Evolutionary conservation across 345 rosid species (phyloP).

Genomic region (Citrus mangshanensis): DNA sequence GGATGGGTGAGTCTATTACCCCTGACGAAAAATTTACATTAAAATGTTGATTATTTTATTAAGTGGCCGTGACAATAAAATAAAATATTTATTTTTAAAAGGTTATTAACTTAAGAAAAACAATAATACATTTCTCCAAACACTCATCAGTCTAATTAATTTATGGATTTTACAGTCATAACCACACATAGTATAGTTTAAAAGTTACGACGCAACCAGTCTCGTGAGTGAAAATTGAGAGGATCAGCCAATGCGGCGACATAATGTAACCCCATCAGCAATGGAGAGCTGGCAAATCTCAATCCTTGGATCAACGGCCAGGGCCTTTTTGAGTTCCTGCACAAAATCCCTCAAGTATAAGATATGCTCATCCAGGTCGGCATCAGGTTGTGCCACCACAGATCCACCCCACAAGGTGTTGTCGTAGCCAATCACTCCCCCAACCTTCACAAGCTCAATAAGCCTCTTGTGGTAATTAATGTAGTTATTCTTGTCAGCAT

Average conservation of each 20-base stretch:
- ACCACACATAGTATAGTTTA: no score
- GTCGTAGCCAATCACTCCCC: constrained; percentile 70
- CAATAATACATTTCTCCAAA: no score
- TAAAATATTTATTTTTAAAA: no score
- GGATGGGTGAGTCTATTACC: no score
- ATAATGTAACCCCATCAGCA: constrained; percentile 92
- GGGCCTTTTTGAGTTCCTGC: constrained; percentile 83
- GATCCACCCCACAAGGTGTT: constrained; percentile 86
- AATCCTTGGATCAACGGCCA: constrained; percentile 89
- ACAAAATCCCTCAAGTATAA: constrained; percentile 74
- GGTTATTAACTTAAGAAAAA: no score
- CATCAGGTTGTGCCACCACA: constrained; percentile 54
- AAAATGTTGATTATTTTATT: no score
- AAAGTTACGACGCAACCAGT: no score
- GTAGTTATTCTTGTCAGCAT: constrained; percentile 46
- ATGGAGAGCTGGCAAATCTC: constrained; percentile 95
- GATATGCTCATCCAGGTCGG: constrained; percentile 63
- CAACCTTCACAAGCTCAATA: constrained; percentile 40
- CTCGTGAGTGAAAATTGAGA: not conserved
- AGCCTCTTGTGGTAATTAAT: constrained; percentile 27
- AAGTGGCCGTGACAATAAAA: no score
- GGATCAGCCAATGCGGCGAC: constrained; percentile 48
- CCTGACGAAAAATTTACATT: no score
- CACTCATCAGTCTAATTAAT: no score
- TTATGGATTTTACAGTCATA: no score